Percentiles rank a stretch among this genome's conserved stretches.
Evolutionary conservation across 2,329 filamentous ascomycete genomes (phyloP).

Genomic region (Pestalotiopsis fici): DNA sequence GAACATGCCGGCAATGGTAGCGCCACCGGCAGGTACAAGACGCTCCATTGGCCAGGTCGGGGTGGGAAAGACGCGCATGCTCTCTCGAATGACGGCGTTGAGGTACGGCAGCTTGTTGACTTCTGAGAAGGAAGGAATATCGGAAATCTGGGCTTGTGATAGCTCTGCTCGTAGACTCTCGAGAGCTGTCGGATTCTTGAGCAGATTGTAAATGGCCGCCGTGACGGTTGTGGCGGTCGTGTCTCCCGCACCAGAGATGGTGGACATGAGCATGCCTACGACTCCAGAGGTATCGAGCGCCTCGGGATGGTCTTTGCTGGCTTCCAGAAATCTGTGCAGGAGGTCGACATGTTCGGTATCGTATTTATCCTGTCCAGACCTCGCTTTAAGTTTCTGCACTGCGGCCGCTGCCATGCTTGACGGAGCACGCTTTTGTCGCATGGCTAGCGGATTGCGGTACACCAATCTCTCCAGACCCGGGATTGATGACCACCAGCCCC

Average conservation of each 20-base stretch:
- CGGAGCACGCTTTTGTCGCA: slow-evolving; percentile 15
- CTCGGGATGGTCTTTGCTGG: slow-evolving; percentile 18
- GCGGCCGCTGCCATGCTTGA: slow-evolving; percentile 21
- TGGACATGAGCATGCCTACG: slow-evolving; percentile 8
- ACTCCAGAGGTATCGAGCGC: slow-evolving; percentile 19
- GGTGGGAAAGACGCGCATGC: neutral
- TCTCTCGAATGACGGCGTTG: neutral
- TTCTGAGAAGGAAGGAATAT: slow-evolving; percentile 19
- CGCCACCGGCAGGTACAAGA: neutral
- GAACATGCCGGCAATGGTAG: neutral
- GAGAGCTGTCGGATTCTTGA: slow-evolving; percentile 52
- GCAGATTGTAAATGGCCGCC: slow-evolving; percentile 25
- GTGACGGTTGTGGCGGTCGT: slow-evolving; percentile 20
- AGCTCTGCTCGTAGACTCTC: slow-evolving; percentile 33
- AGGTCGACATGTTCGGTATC: slow-evolving; percentile 15
- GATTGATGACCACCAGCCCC: slow-evolving; percentile 22
- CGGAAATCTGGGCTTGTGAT: slow-evolving; percentile 12
- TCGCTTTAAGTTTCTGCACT: slow-evolving; percentile 15
- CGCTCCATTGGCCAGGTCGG: neutral
- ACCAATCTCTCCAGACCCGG: slow-evolving; percentile 22
- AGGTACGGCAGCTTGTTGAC: slow-evolving; percentile 1
- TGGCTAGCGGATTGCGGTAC: slow-evolving; percentile 21
- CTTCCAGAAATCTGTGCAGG: slow-evolving; percentile 21
- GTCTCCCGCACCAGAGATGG: slow-evolving; percentile 24
- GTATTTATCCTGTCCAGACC: slow-evolving; percentile 7